Conservation (phyloP, 352 stramenopile genomes). For the Globisporangium ultimum region DNA sequence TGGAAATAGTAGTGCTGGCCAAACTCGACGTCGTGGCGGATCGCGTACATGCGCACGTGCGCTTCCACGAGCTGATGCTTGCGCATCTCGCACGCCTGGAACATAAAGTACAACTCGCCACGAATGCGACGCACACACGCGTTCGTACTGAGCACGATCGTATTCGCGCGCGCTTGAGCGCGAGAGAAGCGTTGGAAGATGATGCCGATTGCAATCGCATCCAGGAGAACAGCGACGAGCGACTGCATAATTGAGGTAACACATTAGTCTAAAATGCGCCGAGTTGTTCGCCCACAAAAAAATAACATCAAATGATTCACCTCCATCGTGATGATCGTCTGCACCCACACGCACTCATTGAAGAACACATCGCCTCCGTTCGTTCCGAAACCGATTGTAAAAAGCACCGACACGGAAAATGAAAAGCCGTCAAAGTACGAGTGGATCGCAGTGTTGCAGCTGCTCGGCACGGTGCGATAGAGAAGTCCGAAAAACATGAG, state of each 20-base stretch:
- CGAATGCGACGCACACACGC: slow-evolving; percentile 88
- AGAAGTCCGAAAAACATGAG: slow-evolving; percentile 66
- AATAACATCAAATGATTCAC: slow-evolving; percentile 1
- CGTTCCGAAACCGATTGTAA: slow-evolving; percentile 79
- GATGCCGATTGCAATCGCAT: slow-evolving; percentile 92
- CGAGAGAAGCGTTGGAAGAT: slow-evolving; percentile 94
- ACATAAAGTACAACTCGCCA: slow-evolving; percentile 93
- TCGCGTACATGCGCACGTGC: slow-evolving; percentile 92
- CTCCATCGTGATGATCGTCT: slow-evolving; percentile 88
- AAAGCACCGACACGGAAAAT: slow-evolving; percentile 78
- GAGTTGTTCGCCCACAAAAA: background rate
- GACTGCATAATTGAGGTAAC: slow-evolving; percentile 53
- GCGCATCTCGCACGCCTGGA: slow-evolving; percentile 87
- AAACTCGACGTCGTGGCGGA: slow-evolving; percentile 72
- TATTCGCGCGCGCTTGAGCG: slow-evolving; percentile 88
- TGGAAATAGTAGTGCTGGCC: slow-evolving; percentile 86
- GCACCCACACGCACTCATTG: slow-evolving; percentile 88
- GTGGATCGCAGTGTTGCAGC: slow-evolving; percentile 67
- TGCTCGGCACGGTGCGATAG: slow-evolving; percentile 64
- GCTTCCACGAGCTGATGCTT: slow-evolving; percentile 95
- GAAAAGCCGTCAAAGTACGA: slow-evolving; percentile 75
- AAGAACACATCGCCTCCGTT: slow-evolving; percentile 88
- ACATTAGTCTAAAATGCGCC: background rate
- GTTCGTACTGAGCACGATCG: slow-evolving; percentile 93
- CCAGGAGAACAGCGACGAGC: slow-evolving; percentile 88